A percentile compares a stretch with the other conserved stretches of the same genome.
These are phyloP conservation scores for Jatropha podagrica DNA, from an alignment of 441 rosid species.

Conservation along the genomic window DNA sequence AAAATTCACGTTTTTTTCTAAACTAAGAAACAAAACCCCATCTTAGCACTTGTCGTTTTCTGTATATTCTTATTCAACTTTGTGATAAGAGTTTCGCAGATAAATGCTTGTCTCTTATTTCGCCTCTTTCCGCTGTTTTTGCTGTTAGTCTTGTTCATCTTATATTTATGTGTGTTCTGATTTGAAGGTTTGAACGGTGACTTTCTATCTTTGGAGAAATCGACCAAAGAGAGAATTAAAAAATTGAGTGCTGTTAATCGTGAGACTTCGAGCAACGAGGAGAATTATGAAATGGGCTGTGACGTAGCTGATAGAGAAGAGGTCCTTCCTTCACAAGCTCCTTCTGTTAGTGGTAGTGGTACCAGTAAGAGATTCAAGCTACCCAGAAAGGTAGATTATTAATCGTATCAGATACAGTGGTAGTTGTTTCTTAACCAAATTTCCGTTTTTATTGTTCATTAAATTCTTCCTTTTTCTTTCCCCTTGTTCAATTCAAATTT, in stretches of 20 bases:
- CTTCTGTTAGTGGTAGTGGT: constrained; percentile 18
- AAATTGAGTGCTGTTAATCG: constrained; percentile 52
- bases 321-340: constrained; percentile 22
- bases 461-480: constrained; percentile 8
- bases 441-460: constrained; percentile 4
- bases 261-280: constrained; percentile 26
- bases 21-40: constrained; percentile 34
- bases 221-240: constrained; percentile 51
- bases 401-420: neutral
- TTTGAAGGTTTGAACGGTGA: constrained; percentile 28
- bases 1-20: neutral
- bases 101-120: constrained; percentile 28
- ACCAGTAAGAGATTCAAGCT: constrained; percentile 47
- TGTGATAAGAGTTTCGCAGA: constrained; percentile 35
- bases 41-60: constrained; percentile 37
- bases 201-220: constrained; percentile 43
- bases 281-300: constrained; percentile 39
- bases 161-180: constrained; percentile 14
- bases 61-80: constrained; percentile 17
- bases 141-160: constrained; percentile 8
- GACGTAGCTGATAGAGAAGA: constrained; percentile 39
- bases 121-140: constrained; percentile 11
- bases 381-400: constrained; percentile 49
- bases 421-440: neutral
- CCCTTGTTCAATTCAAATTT: constrained; percentile 8